Base-by-base conservation (phyloP, 2,329 filamentous ascomycete genomes). In the Penicillium sp. region DNA sequence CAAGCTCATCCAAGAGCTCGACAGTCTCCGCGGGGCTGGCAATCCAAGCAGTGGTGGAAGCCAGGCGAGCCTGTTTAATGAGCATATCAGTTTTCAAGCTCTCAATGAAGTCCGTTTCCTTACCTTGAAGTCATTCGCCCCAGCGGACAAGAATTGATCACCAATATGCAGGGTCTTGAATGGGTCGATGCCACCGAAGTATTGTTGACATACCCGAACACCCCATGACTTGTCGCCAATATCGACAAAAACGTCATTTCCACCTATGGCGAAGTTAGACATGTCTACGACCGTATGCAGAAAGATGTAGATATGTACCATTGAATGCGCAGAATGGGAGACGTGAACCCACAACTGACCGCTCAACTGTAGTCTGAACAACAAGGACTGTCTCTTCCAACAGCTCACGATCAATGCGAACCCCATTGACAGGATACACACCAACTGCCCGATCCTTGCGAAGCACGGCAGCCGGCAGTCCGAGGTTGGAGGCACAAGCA, bases 181-280 rank as follows among this genome's bases (percentile, higher is more conserved):
- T 3, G 84, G 87, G 43, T 80, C 77, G 59, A 96, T 81, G 1
- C 78, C 82, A 3, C 87, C 87, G 67, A 96, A 95, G 76, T 89
- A 95, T 50, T 85, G 81, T 74, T 98, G 93, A 67, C 91, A 96
- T 3, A 91, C 89, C 29, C 88, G 80, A 2, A 98, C 93, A 56
- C 93, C 93, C 87, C 91, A 95, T 46, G 86, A 90, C 74, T 98
- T 98, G 74, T 98, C 93, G 48, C 93, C 93, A 64, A 98, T 96
- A 68, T 98, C 93, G 46, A 98, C 91, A 71, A 98, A 98, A 37
- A 97, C 90, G 68, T 98, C 93, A 54, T 93, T 92, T 9, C 93
- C 93, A 46, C 92, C 77, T 80, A 39, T 10, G 15, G 33, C 29
- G 2, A 10, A 28, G 40, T 52, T 29, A 46, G 31, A 25, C n/a